Conservation (phyloP, 2,329 filamentous ascomycete genomes). For the Diaporthe destruens region DNA sequence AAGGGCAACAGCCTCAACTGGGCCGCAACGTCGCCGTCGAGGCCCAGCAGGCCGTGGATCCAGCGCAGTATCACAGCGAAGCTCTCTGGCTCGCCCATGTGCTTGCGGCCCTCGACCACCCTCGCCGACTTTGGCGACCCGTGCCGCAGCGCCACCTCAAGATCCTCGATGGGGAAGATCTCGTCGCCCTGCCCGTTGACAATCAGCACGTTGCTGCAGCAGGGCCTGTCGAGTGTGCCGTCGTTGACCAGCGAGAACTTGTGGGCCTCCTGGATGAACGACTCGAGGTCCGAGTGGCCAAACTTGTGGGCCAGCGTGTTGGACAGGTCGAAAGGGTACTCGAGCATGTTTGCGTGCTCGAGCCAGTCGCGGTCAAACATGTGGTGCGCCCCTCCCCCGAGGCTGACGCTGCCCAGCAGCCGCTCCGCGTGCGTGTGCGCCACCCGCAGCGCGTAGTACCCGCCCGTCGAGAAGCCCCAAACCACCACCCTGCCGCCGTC, state of each 20-base stretch:
- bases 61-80: constrained; percentile 51
- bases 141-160: constrained; percentile 65
- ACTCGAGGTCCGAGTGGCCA: constrained; percentile 68
- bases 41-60: constrained; percentile 50
- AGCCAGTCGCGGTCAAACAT: constrained; percentile 73
- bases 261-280: constrained; percentile 66
- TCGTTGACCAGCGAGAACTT: constrained; percentile 73
- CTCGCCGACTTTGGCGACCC: constrained; percentile 65
- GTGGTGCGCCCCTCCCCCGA: constrained; percentile 73
- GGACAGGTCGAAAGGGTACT: constrained; percentile 71
- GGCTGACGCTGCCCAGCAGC: constrained; percentile 69
- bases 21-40: constrained; percentile 45
- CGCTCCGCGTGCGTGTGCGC: constrained; percentile 73
- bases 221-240: constrained; percentile 68
- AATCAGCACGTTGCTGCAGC: constrained; percentile 69
- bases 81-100: constrained; percentile 53
- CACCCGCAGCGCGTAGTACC: constrained; percentile 76
- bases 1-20: constrained; percentile 23
- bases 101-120: constrained; percentile 49
- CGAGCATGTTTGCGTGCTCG: constrained; percentile 71
- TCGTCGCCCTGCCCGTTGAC: constrained; percentile 71
- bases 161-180: constrained; percentile 73
- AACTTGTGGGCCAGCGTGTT: constrained; percentile 72
- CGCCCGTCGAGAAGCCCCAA: constrained; percentile 76
- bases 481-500: constrained; percentile 63